phyloP scores from a whole-genome alignment of 2,329 filamentous ascomycete genomes.

The Hortaea sp. region DNA sequence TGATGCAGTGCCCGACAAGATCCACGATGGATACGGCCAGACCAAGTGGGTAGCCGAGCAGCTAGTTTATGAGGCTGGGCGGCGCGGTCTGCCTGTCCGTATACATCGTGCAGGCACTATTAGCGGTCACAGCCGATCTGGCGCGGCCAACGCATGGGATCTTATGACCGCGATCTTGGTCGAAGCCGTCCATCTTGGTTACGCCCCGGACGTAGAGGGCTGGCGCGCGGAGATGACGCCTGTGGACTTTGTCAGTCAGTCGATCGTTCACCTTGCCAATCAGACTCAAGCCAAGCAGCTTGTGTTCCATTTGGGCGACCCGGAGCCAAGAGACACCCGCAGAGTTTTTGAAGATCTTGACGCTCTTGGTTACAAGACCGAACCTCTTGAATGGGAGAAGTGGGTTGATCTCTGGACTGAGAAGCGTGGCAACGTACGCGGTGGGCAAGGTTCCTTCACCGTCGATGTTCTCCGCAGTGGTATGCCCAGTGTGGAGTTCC shows the following conservation, averaged over 20 bases:
- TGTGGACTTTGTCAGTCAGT: slow-evolving; percentile 68
- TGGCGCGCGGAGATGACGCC: slow-evolving; percentile 80
- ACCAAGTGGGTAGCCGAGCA: slow-evolving; percentile 76
- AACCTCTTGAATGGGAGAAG: slow-evolving; percentile 57
- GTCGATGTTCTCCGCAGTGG: slow-evolving; percentile 70
- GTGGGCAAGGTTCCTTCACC: slow-evolving; percentile 63
- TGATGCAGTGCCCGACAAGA: slow-evolving; percentile 57
- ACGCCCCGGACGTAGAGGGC: slow-evolving; percentile 58
- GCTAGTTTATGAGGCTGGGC: slow-evolving; percentile 58
- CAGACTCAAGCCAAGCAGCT: slow-evolving; percentile 52
- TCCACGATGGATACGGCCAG: slow-evolving; percentile 66
- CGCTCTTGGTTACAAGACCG: slow-evolving; percentile 60
- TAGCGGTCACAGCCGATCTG: slow-evolving; percentile 64
- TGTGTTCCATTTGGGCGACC: slow-evolving; percentile 66
- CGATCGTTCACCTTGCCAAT: slow-evolving; percentile 60
- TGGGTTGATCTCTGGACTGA: slow-evolving; percentile 68
- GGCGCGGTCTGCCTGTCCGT: slow-evolving; percentile 58
- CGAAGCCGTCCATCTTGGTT: slow-evolving; percentile 64
- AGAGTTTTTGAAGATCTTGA: slow-evolving; percentile 55
- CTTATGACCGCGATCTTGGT: slow-evolving; percentile 65
- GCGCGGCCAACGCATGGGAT: slow-evolving; percentile 70
- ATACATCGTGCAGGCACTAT: slow-evolving; percentile 69
- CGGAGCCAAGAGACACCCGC: slow-evolving; percentile 56
- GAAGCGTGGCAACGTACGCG: slow-evolving; percentile 53
- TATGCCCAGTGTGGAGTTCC: slow-evolving; percentile 65